Percentiles rank a stretch among this genome's conserved stretches.
Evolutionary conservation across 164 flowering plant species (phyloP).

Genomic region (Umbellularia californica): DNA sequence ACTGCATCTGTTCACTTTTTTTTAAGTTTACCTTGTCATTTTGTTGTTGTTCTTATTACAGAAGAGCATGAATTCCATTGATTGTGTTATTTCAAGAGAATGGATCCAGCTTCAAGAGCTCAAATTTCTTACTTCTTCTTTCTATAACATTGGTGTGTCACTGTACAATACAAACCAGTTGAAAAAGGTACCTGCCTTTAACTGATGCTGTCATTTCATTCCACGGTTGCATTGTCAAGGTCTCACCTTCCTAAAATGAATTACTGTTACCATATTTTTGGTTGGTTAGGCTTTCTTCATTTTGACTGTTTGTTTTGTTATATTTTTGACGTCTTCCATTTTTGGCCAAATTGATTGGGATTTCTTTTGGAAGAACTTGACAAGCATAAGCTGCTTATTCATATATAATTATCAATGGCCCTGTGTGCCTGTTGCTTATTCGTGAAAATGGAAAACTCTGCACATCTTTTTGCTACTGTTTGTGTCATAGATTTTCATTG

Average conservation of each 20-base stretch:
- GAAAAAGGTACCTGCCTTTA: conserved; percentile 45
- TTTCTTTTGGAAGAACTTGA: too few relatives aligned
- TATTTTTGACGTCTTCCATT: too few relatives aligned
- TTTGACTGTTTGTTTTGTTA: too few relatives aligned
- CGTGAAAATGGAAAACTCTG: too few relatives aligned
- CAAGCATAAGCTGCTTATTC: too few relatives aligned
- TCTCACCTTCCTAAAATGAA: not conserved
- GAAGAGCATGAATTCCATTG: conserved; percentile 38
- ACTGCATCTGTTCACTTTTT: not conserved
- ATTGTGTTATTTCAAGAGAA: conserved; percentile 39
- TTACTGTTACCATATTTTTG: not conserved
- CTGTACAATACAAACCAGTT: conserved; percentile 50
- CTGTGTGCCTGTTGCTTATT: too few relatives aligned
- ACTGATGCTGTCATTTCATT: not conserved
- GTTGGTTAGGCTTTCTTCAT: not conserved
- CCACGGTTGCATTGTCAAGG: not conserved
- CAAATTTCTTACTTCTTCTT: conserved; percentile 45
- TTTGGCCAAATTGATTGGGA: not conserved
- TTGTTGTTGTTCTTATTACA: conserved; percentile 28
- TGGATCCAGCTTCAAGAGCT: conserved; percentile 53
- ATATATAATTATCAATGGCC: too few relatives aligned
- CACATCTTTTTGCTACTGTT: too few relatives aligned
- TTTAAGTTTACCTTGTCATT: conserved; percentile 6
- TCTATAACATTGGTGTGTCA: conserved; percentile 57
- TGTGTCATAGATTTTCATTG: too few relatives aligned